A percentile compares a stretch with the other conserved stretches of the same genome.
phyloP scores from a whole-genome alignment of 2,329 filamentous ascomycete genomes.

The Talaromyces sp. region DNA sequence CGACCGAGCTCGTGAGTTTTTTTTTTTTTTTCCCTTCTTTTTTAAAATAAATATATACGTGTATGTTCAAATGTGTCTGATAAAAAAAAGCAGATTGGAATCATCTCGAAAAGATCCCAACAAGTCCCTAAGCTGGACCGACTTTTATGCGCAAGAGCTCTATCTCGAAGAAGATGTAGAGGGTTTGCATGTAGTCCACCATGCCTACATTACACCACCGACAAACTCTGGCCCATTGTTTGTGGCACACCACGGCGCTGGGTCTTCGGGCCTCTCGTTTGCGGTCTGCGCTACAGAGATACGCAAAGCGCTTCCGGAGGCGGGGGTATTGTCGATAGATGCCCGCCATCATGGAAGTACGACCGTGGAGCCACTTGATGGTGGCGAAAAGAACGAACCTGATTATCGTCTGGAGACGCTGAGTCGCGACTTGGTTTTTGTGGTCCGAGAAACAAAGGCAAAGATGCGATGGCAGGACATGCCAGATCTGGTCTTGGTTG shows the following conservation, averaged over 20 bases:
- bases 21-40: too few relatives aligned
- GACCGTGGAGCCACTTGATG: conserved; percentile 21
- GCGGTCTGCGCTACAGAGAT: conserved; percentile 75
- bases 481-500: conserved; percentile 76
- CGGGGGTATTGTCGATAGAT: conserved; percentile 80
- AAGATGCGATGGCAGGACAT: conserved; percentile 69
- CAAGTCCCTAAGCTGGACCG: conserved; percentile 75
- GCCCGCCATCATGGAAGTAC: conserved; percentile 82
- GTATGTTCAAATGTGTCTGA: not conserved
- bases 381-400: conserved; percentile 19
- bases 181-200: conserved; percentile 57
- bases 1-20: conserved; percentile 60
- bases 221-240: conserved; percentile 70
- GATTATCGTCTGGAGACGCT: conserved; percentile 72
- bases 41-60: not conserved
- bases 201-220: conserved; percentile 85
- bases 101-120: conserved; percentile 46
- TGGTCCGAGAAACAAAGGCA: conserved; percentile 62
- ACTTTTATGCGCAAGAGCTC: conserved; percentile 86
- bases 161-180: conserved; percentile 51
- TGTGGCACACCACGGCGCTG: conserved; percentile 90
- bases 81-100: not conserved
- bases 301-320: conserved; percentile 67
- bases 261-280: conserved; percentile 89
- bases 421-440: conserved; percentile 64